Evolutionary conservation across 2,329 filamentous ascomycete genomes (phyloP).

Genomic region (Colletotrichum caudatum): DNA sequence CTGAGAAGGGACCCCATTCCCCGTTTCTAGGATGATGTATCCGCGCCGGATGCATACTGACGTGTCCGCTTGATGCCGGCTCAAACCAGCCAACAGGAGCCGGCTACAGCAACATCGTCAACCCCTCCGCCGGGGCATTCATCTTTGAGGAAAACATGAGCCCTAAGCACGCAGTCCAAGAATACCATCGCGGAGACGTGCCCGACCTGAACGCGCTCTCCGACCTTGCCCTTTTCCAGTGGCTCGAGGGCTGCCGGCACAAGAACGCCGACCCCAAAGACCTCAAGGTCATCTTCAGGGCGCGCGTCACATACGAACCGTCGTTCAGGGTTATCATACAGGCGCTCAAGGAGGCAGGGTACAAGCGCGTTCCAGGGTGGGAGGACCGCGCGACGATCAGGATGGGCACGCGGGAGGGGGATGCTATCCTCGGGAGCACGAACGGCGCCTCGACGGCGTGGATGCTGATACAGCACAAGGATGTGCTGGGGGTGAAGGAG

Average conservation of each 20-base stretch:
- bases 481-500: background rate
- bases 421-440: background rate
- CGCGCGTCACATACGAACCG: background rate
- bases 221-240: background rate
- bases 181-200: background rate
- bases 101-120: background rate
- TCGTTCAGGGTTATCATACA: background rate
- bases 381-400: background rate
- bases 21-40: too few species aligned
- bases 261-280: background rate
- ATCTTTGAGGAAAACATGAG: background rate
- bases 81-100: background rate
- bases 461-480: constrained; percentile 1
- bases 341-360: background rate
- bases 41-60: background rate
- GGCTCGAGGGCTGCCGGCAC: background rate
- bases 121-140: background rate
- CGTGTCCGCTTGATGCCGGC: background rate
- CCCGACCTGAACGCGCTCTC: background rate
- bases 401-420: background rate
- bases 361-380: background rate
- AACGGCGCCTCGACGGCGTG: background rate
- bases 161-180: background rate
- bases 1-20: too few species aligned
- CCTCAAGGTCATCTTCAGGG: background rate